phyloP scores from a whole-genome alignment of 1,284 basidiomycete genomes.

The Heterobasidion parviporum region DNA sequence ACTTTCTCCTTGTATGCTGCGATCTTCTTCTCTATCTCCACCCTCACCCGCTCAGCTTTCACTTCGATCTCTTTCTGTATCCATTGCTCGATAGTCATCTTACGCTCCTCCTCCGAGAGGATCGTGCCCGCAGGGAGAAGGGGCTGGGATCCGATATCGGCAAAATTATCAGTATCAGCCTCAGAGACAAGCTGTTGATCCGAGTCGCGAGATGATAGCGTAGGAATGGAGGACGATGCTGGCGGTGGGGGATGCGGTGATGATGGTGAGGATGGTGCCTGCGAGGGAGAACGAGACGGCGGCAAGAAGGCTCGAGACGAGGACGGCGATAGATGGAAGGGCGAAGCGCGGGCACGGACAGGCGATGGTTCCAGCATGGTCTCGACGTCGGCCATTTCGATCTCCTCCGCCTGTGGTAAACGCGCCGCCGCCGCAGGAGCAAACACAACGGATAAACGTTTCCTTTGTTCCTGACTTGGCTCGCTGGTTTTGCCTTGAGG shows the following conservation, averaged over 20 bases:
- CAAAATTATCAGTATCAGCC: slow-evolving; percentile 2
- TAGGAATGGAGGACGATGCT: slow-evolving; percentile 6
- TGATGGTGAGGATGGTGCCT: background rate
- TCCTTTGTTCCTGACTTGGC: background rate
- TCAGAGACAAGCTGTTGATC: slow-evolving; percentile 1
- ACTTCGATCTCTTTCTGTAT: slow-evolving; percentile 61
- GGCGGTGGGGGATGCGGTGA: slow-evolving; percentile 1
- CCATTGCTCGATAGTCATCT: slow-evolving; percentile 73
- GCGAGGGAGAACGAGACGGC: background rate
- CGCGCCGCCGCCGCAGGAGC: background rate
- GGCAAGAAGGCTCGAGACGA: background rate
- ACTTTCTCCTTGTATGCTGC: slow-evolving; percentile 49
- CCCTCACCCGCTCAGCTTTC: slow-evolving; percentile 52
- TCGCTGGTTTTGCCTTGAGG: background rate
- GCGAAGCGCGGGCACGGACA: slow-evolving; percentile 3
- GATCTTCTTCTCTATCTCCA: slow-evolving; percentile 55
- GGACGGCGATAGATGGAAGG: background rate
- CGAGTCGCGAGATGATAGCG: slow-evolving; percentile 2
- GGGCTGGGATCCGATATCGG: slow-evolving; percentile 8
- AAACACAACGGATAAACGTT: background rate
- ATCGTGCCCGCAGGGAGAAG: slow-evolving; percentile 14
- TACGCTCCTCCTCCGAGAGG: slow-evolving; percentile 55
- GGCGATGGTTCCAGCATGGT: background rate
- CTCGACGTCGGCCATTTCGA: background rate
- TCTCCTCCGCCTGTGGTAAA: background rate